Conservation (phyloP, 352 stramenopile species). For the Phytophthora macrochlamydospora region DNA sequence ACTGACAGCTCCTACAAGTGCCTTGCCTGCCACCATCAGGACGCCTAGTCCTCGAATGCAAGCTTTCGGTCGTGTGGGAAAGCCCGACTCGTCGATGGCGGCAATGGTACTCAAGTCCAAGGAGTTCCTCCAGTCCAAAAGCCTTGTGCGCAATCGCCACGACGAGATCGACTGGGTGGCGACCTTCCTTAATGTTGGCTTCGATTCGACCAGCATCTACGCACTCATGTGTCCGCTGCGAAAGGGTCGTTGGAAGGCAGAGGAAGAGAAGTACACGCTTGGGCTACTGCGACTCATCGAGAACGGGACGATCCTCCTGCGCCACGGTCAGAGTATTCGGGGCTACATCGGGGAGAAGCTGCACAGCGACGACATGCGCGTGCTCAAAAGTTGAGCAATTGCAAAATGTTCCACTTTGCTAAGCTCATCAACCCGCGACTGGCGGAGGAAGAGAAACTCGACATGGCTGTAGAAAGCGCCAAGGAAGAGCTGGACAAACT, state of each 20-base stretch:
- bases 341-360: slow-evolving; percentile 77
- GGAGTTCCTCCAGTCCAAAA: slow-evolving; percentile 64
- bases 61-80: not conserved
- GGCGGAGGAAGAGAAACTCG: slow-evolving; percentile 56
- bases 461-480: slow-evolving; percentile 42
- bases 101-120: slow-evolving; percentile 70
- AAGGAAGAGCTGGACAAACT: slow-evolving; percentile 39
- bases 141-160: slow-evolving; percentile 69
- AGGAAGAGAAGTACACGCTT: slow-evolving; percentile 80
- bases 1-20: not conserved
- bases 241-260: slow-evolving; percentile 75
- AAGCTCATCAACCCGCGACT: slow-evolving; percentile 67
- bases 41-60: not conserved
- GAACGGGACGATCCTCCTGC: slow-evolving; percentile 60
- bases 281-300: slow-evolving; percentile 70
- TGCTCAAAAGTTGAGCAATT: slow-evolving; percentile 89
- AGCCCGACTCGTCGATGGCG: slow-evolving; percentile 45
- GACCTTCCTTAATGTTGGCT: slow-evolving; percentile 76
- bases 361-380: slow-evolving; percentile 84
- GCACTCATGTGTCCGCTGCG: slow-evolving; percentile 74
- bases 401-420: slow-evolving; percentile 79
- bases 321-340: slow-evolving; percentile 71
- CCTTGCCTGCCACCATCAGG: not conserved
- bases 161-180: slow-evolving; percentile 84
- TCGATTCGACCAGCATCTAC: slow-evolving; percentile 77